Evolutionary conservation across 768 basidiomycete species (phyloP).

Genomic region (Panus rudis): DNA sequence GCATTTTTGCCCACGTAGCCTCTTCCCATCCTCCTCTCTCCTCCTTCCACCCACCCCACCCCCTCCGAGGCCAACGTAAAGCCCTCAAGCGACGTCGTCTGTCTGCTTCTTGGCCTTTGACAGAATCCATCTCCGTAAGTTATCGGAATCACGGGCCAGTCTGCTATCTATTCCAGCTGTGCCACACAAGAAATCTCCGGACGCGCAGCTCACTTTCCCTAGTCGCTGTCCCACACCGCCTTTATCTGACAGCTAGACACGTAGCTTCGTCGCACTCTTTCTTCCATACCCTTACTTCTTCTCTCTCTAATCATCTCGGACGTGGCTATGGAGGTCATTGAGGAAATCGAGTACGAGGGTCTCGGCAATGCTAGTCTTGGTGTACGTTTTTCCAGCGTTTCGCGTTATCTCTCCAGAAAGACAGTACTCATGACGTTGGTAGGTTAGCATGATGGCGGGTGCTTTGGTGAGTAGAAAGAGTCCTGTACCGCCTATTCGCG

Average conservation of each 20-base stretch:
- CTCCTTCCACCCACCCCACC: constrained; percentile 1
- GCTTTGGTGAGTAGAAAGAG: constrained; percentile 71
- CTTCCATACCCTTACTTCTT: neutral
- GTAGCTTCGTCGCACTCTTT: no score
- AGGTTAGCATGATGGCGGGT: constrained; percentile 98
- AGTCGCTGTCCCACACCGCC: neutral
- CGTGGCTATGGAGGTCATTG: constrained; percentile 33
- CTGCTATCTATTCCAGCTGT: no score
- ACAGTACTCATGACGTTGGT: neutral
- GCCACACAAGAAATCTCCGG: no score
- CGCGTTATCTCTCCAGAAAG: neutral
- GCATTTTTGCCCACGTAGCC: neutral
- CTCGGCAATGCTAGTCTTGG: constrained; percentile 72
- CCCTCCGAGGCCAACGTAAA: neutral
- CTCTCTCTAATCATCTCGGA: constrained; percentile 1
- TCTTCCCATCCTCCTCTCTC: neutral
- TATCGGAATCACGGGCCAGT: no score
- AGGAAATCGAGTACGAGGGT: constrained; percentile 58
- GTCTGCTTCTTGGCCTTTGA: no score
- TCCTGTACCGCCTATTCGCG: no score
- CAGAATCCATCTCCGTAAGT: no score
- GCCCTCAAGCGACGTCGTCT: no score
- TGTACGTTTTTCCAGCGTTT: constrained; percentile 31
- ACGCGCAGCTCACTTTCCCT: neutral
- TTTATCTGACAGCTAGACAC: neutral